These are phyloP conservation scores for Acmispon strigosus DNA, from an alignment of 306 rosid species.

Conservation along the genomic window DNA sequence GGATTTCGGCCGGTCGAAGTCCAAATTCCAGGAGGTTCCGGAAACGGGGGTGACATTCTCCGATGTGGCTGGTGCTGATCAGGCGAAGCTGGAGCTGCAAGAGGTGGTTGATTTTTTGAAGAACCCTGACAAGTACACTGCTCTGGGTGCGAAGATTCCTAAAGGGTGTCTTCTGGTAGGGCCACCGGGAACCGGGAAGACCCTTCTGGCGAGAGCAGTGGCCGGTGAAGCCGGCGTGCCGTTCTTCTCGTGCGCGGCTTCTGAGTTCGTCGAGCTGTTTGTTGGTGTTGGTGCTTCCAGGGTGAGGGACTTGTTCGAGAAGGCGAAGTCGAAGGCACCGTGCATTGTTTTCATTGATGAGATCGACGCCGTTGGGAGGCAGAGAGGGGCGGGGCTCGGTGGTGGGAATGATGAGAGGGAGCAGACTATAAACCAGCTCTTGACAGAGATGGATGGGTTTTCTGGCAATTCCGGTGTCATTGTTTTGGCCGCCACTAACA, in stretches of 20 bases:
- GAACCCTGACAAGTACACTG: constrained; percentile 96
- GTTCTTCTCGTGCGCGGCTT: constrained; percentile 96
- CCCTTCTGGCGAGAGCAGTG: constrained; percentile 86
- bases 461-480: constrained; percentile 96
- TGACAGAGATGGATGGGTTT: constrained; percentile 99
- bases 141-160: constrained; percentile 92
- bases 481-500: constrained; percentile 93
- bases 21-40: constrained; percentile 91
- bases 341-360: constrained; percentile 99
- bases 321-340: constrained; percentile 95
- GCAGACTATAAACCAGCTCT: constrained; percentile 93
- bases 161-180: constrained; percentile 97
- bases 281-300: constrained; percentile 98
- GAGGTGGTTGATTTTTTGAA: constrained; percentile 96
- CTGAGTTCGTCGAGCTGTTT: constrained; percentile 88
- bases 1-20: constrained; percentile 92
- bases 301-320: constrained; percentile 94
- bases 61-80: constrained; percentile 98
- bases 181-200: constrained; percentile 96
- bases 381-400: constrained; percentile 99
- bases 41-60: constrained; percentile 85
- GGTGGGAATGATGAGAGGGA: constrained; percentile 99
- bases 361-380: constrained; percentile 96
- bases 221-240: constrained; percentile 96
- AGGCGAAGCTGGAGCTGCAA: constrained; percentile 82